Percentiles rank a stretch among this genome's conserved stretches.
phyloP scores from a whole-genome alignment of 2,329 filamentous ascomycete genomes.

The Teratosphaeria destructans region DNA sequence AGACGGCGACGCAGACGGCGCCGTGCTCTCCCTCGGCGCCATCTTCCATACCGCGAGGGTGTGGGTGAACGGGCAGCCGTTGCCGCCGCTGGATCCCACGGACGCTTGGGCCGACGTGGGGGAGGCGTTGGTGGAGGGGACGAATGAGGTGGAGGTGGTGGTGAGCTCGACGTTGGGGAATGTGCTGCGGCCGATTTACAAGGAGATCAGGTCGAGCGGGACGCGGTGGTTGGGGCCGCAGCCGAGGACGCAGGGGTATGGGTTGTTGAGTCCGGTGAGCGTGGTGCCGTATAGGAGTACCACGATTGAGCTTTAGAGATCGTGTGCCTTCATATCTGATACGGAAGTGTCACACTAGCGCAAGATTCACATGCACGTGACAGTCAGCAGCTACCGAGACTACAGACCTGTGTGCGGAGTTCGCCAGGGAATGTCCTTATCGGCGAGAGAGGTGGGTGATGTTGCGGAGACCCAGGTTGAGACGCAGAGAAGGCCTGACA shows the following conservation, averaged over 20 bases:
- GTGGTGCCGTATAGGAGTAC: background rate
- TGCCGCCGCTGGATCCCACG: slow-evolving; percentile 24
- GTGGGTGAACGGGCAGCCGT: slow-evolving; percentile 19
- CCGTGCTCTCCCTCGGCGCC: slow-evolving; percentile 19
- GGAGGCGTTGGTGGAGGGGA: slow-evolving; percentile 14
- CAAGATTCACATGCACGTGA: background rate
- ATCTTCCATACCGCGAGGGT: slow-evolving; percentile 22
- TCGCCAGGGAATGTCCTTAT: no score
- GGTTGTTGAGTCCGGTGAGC: background rate
- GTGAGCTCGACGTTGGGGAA: slow-evolving; percentile 26
- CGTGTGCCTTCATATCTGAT: no score
- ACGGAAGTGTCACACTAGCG: background rate
- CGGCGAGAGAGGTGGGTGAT: no score
- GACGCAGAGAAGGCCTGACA: no score
- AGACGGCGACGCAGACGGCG: slow-evolving; percentile 11
- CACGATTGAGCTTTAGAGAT: background rate
- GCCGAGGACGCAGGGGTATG: background rate
- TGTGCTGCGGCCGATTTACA: slow-evolving; percentile 1
- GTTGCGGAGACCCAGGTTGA: no score
- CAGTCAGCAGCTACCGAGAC: background rate
- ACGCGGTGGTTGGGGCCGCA: background rate
- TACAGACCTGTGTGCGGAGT: no score
- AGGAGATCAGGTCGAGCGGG: background rate
- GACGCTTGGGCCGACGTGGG: slow-evolving; percentile 17
- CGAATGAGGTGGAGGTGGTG: slow-evolving; percentile 22